These are phyloP conservation scores for Rhododendron simsii DNA, from an alignment of 148 eudicot genomes.

Conservation along the genomic window DNA sequence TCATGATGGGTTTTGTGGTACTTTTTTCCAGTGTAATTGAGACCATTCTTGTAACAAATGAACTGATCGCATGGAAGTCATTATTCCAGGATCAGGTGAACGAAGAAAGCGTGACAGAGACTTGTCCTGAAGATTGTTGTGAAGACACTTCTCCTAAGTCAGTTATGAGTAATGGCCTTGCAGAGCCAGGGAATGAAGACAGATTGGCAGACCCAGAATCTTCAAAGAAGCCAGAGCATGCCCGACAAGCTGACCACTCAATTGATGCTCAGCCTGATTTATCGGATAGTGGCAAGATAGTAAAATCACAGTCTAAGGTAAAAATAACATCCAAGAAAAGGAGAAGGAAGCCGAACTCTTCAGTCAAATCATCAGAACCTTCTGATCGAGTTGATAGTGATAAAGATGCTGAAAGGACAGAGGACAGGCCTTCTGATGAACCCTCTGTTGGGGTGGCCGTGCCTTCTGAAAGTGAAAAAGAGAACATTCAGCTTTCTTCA, in stretches of 20 bases:
- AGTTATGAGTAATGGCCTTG: conserved; percentile 43
- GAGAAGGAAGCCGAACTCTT: conserved; percentile 33
- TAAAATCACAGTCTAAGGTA: conserved; percentile 31
- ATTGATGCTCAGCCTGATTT: conserved; percentile 31
- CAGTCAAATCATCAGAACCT: conserved; percentile 33
- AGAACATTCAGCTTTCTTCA: conserved; percentile 25
- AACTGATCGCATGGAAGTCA: conserved; percentile 5
- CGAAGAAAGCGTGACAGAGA: conserved; percentile 34
- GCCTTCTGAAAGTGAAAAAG: conserved; percentile 35
- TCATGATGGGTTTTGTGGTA: not conserved
- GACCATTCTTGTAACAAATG: not conserved
- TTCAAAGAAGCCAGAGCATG: conserved; percentile 30
- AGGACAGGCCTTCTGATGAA: conserved; percentile 21
- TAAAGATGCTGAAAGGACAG: conserved; percentile 26
- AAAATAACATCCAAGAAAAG: conserved; percentile 35
- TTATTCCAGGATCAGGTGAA: conserved; percentile 24
- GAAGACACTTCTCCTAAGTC: conserved; percentile 38
- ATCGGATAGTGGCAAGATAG: conserved; percentile 26
- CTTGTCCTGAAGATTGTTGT: conserved; percentile 18
- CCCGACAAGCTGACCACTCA: conserved; percentile 17
- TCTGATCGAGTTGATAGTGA: conserved; percentile 29
- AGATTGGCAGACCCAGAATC: conserved; percentile 24
- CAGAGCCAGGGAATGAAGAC: conserved; percentile 38
- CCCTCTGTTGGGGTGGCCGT: conserved; percentile 21
- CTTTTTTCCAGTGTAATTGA: not conserved